phyloP scores from a whole-genome alignment of 2,329 filamentous ascomycete species.

The Trichoderma pleuroti region DNA sequence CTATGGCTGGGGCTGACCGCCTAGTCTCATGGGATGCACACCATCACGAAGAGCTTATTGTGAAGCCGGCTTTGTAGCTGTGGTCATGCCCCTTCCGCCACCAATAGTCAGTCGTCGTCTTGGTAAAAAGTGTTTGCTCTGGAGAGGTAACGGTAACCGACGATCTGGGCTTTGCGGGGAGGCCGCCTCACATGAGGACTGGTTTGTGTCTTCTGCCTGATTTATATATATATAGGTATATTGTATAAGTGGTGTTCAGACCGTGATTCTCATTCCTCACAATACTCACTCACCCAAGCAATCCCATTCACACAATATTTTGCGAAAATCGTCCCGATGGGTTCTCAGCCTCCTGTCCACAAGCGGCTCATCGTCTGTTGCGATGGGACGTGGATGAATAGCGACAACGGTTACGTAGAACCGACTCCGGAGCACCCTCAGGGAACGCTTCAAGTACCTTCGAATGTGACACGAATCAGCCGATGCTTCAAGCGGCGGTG shows the following conservation, averaged over 20 bases:
- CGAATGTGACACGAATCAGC: conserved; percentile 59
- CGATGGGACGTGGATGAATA: conserved; percentile 54
- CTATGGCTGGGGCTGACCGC: conserved; percentile 8
- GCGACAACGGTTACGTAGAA: conserved; percentile 47
- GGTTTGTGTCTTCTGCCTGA: not conserved
- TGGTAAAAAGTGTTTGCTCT: not conserved
- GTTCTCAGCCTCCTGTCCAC: conserved; percentile 16
- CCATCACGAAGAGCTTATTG: conserved; percentile 5
- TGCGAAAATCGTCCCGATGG: not conserved
- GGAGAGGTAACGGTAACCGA: not conserved
- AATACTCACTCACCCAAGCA: not conserved
- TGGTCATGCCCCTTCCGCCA: conserved; percentile 4
- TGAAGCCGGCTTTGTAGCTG: not conserved
- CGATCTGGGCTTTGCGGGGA: not conserved
- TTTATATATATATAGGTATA: not conserved
- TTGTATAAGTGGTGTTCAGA: not conserved
- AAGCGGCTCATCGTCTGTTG: conserved; percentile 52
- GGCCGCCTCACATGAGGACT: not conserved
- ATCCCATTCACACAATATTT: not conserved
- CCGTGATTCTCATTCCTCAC: not conserved
- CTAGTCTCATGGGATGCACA: not conserved
- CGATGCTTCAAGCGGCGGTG: conserved; percentile 52
- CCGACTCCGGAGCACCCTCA: conserved; percentile 35
- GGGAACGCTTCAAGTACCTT: conserved; percentile 48
- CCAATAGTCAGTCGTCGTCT: not conserved